Conservation (phyloP, 1,284 basidiomycete species). For the Cutaneotrichosporon cutaneum region DNA sequence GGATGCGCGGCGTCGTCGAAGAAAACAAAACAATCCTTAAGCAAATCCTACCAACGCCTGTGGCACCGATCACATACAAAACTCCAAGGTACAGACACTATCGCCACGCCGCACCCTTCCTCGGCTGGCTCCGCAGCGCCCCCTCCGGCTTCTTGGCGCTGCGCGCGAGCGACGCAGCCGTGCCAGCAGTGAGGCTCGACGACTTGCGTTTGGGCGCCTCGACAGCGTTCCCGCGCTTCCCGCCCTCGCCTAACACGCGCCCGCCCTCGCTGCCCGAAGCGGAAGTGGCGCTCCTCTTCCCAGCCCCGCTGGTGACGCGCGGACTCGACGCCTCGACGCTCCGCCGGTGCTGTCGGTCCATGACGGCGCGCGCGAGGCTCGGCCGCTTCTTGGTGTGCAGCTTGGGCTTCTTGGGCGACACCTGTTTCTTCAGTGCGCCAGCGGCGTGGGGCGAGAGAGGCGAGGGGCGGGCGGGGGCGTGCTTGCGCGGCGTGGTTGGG, state of each 20-base stretch:
- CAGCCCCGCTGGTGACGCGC: neutral
- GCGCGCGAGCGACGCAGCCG: conserved; percentile 14
- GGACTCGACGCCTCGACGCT: conserved; percentile 6
- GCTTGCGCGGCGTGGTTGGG: conserved; percentile 18
- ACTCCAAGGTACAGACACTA: neutral
- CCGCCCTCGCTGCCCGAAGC: conserved; percentile 1
- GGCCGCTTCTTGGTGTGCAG: conserved; percentile 20
- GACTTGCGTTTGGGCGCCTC: neutral
- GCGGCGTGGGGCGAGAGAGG: conserved; percentile 39
- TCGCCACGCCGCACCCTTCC: neutral
- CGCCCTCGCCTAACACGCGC: conserved; percentile 6
- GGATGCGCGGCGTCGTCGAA: no score
- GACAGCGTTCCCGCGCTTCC: conserved; percentile 6
- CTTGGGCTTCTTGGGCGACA: conserved; percentile 17
- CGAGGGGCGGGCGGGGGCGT: conserved; percentile 34
- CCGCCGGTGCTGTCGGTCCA: conserved; percentile 29
- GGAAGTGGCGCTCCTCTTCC: neutral
- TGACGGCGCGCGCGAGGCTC: conserved; percentile 43
- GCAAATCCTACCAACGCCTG: no score
- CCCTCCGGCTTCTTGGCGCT: conserved; percentile 2
- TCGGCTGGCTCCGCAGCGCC: neutral
- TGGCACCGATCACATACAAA: neutral
- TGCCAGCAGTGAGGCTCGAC: conserved; percentile 10
- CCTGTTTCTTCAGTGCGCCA: neutral
- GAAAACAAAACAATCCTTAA: no score